Percentiles rank a stretch among this genome's conserved stretches.
These are phyloP conservation scores for Spathaspora sp. DNA, from an alignment of 805 yeast species.

Conservation along the genomic window DNA sequence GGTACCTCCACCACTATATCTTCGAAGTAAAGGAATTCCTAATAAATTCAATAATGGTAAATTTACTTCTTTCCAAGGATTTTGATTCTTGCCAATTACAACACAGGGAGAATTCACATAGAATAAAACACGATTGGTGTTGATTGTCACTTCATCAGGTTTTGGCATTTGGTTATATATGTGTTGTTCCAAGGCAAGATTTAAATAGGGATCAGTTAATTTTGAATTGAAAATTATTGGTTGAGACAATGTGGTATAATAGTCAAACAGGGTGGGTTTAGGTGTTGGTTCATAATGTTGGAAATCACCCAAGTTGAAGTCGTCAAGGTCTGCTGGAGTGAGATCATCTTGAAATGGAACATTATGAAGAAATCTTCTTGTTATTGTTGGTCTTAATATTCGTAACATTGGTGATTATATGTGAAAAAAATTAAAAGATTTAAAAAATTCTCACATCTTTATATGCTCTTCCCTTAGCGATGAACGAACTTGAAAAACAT, in stretches of 20 bases:
- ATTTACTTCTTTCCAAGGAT: constrained; percentile 86
- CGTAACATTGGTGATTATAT: background rate
- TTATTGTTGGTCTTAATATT: background rate
- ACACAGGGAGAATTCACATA: constrained; percentile 81
- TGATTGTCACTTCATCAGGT: constrained; percentile 9
- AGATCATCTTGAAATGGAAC: constrained; percentile 41
- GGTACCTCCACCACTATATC: constrained; percentile 93
- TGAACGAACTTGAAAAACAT: constrained; percentile 42
- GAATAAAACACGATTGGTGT: constrained; percentile 54
- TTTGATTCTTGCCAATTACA: constrained; percentile 95
- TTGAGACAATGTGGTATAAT: constrained; percentile 7
- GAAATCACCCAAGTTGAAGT: constrained; percentile 35
- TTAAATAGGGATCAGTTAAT: constrained; percentile 63
- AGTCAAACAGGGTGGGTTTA: constrained; percentile 9
- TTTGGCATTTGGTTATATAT: constrained; percentile 64
- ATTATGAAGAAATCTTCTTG: constrained; percentile 10
- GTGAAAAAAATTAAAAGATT: constrained; percentile 2
- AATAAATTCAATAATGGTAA: constrained; percentile 47
- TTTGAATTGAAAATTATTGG: constrained; percentile 59
- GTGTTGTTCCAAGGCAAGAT: constrained; percentile 79
- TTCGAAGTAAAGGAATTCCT: constrained; percentile 65
- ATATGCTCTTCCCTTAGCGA: too few relatives aligned
- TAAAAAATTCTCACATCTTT: background rate
- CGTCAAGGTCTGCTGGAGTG: constrained; percentile 28
- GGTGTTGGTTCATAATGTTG: constrained; percentile 35